These are phyloP conservation scores for Colletotrichum tanaceti DNA, from an alignment of 2,329 filamentous ascomycete species.

Conservation along the genomic window DNA sequence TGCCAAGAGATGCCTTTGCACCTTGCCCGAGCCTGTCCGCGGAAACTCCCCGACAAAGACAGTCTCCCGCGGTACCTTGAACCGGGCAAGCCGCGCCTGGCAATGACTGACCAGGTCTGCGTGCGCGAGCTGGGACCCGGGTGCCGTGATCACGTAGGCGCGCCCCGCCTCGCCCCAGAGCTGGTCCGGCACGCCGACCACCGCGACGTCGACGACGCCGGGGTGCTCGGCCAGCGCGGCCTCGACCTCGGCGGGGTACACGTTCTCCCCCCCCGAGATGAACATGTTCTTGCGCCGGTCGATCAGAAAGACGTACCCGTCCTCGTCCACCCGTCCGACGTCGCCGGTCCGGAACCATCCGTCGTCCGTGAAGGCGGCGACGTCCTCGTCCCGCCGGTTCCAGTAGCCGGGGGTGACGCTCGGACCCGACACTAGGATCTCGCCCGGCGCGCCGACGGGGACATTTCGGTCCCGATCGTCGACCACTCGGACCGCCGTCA, in stretches of 20 bases:
- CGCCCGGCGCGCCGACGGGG: slow-evolving; percentile 18
- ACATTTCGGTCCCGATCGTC: slow-evolving; percentile 23
- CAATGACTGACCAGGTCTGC: slow-evolving; percentile 15
- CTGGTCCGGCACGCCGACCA: slow-evolving; percentile 27
- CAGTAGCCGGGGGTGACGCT: slow-evolving; percentile 32
- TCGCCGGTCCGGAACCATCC: slow-evolving; percentile 40
- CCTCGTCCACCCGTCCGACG: slow-evolving; percentile 29
- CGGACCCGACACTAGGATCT: slow-evolving; percentile 30
- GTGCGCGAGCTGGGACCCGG: background rate
- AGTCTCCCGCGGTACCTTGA: slow-evolving; percentile 28
- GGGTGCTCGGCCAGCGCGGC: slow-evolving; percentile 24
- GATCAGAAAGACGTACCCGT: slow-evolving; percentile 28
- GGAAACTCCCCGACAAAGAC: slow-evolving; percentile 24
- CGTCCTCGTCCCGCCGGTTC: slow-evolving; percentile 29
- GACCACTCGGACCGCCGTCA: slow-evolving; percentile 31
- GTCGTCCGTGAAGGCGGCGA: slow-evolving; percentile 25
- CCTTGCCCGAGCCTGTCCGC: slow-evolving; percentile 32
- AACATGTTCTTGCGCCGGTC: slow-evolving; percentile 37
- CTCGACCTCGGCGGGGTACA: slow-evolving; percentile 37
- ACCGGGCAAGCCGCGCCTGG: slow-evolving; percentile 20
- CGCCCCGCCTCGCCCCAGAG: slow-evolving; percentile 36
- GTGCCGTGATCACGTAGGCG: slow-evolving; percentile 21
- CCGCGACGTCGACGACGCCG: slow-evolving; percentile 17
- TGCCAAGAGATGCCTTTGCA: slow-evolving; percentile 25
- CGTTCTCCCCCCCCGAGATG: slow-evolving; percentile 37